Base-by-base conservation (phyloP, 352 stramenopile genomes). In the Bremia lactucae region DNA sequence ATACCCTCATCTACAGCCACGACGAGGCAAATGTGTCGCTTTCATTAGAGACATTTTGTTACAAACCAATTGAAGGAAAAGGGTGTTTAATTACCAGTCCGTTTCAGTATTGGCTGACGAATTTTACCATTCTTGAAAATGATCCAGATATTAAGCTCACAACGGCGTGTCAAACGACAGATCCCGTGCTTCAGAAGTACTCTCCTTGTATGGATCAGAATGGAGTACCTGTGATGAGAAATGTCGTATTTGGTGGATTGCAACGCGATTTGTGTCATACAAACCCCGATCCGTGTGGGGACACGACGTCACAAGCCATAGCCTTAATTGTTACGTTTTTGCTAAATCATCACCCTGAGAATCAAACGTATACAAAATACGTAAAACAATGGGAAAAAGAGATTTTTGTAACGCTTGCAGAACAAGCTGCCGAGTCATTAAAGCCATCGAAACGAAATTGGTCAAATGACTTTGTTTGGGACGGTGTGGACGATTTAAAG, bases 181-280 rank as follows among this genome's bases (percentile, higher is more conserved):
- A 87, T 25, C 51, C 54, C 3, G 38, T 34, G 4, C 58, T 87
- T 2, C 65, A 81, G 34, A 34, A 79, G 9, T 53, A 47, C 28
- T 61, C 77, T 6, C 80, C 81, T 5, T 95, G 83, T 23, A 88
- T 95, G 74, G 83, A 95, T 46, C 59, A 87, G 54, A 95, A 89
- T 41, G 84, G 84, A n/a, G 62, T 92, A 6, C 83, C 84, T 2
- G 84, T 94, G 4, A 94, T 95, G 77, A 65, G 71, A 28, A 75
- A 81, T 37, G 84, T 95, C 8, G 82, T 95, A 6, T 93, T 95
- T 56, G 84, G 84, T 6, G 83, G 80, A 0, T 39, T 94, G 11
- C 42, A 61, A 2, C 54, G 52, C 3, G 75, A 90, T 29, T 42
- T 63, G 0, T 90, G 78, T 46, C 72, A 90, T 21, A 52, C 62